Evolutionary conservation across 2,329 filamentous ascomycete genomes (phyloP).

Genomic region (Lasiodiplodia citricola): DNA sequence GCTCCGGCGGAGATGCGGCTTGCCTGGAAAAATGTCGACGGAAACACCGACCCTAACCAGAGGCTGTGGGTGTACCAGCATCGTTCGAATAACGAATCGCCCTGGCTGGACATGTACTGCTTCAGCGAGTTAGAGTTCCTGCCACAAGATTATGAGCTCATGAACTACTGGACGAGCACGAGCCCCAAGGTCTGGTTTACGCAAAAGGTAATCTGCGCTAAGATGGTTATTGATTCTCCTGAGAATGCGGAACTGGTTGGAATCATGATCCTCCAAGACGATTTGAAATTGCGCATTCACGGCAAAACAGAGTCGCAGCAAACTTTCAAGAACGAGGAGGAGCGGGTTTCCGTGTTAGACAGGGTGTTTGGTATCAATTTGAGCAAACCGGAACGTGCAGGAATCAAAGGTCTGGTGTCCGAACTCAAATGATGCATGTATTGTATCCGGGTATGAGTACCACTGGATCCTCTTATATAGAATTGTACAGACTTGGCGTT

Average conservation of each 20-base stretch:
- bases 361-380: conserved; percentile 53
- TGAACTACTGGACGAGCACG: conserved; percentile 44
- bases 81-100: conserved; percentile 43
- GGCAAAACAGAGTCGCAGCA: conserved; percentile 49
- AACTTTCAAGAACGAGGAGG: conserved; percentile 49
- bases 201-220: conserved; percentile 48
- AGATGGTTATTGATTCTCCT: conserved; percentile 57
- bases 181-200: conserved; percentile 42
- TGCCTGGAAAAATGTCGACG: conserved; percentile 41
- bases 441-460: too few relatives aligned
- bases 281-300: conserved; percentile 52
- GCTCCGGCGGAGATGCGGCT: conserved; percentile 39
- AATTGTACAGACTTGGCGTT: neutral
- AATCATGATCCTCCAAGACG: conserved; percentile 48
- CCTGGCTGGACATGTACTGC: conserved; percentile 67
- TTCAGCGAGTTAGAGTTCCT: conserved; percentile 58
- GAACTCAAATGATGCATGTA: conserved; percentile 33
- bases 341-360: conserved; percentile 50
- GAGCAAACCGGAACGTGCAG: conserved; percentile 42
- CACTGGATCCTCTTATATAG: neutral
- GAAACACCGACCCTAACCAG: conserved; percentile 41
- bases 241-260: conserved; percentile 43
- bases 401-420: conserved; percentile 44
- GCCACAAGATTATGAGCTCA: conserved; percentile 38
- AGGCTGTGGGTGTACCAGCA: conserved; percentile 53